Evolutionary conservation across 129 eudicot genomes (phyloP).

Genomic region (Saposhnikovia divaricata): DNA sequence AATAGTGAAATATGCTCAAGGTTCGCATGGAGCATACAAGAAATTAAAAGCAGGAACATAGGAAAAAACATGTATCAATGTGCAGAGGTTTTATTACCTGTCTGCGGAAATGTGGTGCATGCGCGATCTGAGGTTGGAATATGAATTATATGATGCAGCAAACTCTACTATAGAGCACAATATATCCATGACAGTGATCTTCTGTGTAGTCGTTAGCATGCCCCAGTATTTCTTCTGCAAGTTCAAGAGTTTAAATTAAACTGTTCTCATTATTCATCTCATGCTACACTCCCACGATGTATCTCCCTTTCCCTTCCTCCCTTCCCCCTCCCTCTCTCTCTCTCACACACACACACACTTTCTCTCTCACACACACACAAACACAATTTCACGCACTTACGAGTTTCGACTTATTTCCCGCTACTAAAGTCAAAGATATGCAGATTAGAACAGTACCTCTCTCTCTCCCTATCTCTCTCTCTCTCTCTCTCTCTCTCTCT

Average conservation of each 20-base stretch:
- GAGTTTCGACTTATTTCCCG: not conserved
- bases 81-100: constrained; percentile 39
- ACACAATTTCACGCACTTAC: not conserved
- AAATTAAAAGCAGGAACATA: constrained; percentile 1
- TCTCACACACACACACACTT: not conserved
- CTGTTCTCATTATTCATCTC: not conserved
- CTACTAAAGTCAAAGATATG: not conserved
- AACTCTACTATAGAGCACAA: constrained; percentile 81
- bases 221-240: constrained; percentile 90
- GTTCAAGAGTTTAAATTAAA: constrained; percentile 13
- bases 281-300: not conserved
- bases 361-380: not conserved
- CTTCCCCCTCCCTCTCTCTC: no score
- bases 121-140: constrained; percentile 77
- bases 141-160: constrained; percentile 95
- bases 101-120: constrained; percentile 84
- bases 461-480: no score
- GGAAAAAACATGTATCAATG: not conserved
- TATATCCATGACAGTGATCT: constrained; percentile 73
- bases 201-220: constrained; percentile 73
- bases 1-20: constrained; percentile 20
- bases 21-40: constrained; percentile 13
- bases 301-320: not conserved
- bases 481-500: constrained; percentile 10
- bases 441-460: constrained; percentile 37